A percentile compares a stretch with the other conserved stretches of the same genome.
These are phyloP conservation scores for Colletotrichum plurivorum DNA, from an alignment of 2,329 filamentous ascomycete genomes.

Conservation along the genomic window DNA sequence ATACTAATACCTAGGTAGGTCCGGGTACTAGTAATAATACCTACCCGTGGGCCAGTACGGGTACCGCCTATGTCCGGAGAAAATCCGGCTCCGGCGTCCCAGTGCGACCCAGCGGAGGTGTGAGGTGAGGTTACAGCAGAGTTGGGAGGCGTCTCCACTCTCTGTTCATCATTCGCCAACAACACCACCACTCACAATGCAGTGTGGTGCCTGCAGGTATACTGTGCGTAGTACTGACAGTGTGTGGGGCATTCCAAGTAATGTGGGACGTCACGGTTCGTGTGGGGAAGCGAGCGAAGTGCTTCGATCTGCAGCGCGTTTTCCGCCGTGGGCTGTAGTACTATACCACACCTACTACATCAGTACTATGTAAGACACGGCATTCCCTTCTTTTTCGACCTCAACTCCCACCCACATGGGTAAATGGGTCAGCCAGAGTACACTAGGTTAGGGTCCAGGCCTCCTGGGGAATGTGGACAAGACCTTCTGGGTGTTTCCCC, in stretches of 20 bases:
- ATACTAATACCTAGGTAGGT: no score
- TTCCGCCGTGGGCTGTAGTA: not conserved
- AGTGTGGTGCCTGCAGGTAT: no score
- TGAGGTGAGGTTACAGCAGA: conserved; percentile 36
- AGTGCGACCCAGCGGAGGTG: not conserved
- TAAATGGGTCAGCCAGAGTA: no score
- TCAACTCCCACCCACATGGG: conserved; percentile 7
- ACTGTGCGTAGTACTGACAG: no score
- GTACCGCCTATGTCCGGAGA: not conserved
- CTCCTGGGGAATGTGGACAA: conserved; percentile 20
- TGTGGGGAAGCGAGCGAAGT: conserved; percentile 21
- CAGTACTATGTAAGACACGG: conserved; percentile 9
- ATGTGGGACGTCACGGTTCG: not conserved
- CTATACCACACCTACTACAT: no score
- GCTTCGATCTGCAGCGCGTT: conserved; percentile 13
- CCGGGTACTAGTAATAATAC: no score
- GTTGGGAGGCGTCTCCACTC: conserved; percentile 13
- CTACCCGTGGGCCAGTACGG: no score
- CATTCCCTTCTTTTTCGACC: conserved; percentile 9
- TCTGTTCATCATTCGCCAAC: conserved; percentile 12
- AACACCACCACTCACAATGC: not conserved
- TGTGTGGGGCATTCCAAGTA: not conserved
- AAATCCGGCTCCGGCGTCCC: not conserved
- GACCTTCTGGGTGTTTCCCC: not conserved
- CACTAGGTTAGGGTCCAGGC: not conserved